Percentiles rank a stretch among this genome's conserved stretches.
Conservation (phyloP, 2,329 filamentous ascomycete genomes). For the Calonectria fujianensis region DNA sequence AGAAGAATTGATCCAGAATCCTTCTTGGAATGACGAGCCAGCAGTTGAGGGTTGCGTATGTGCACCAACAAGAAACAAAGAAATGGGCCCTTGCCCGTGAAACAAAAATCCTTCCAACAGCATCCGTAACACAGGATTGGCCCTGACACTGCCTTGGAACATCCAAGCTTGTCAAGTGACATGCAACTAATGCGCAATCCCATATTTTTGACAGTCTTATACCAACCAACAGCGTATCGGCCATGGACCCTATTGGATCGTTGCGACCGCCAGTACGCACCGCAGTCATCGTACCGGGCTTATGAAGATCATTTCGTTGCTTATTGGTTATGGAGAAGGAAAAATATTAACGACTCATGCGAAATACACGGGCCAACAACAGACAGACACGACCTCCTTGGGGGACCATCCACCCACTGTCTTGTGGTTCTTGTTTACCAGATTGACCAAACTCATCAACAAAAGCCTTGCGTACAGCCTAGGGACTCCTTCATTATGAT, state of each 20-base stretch:
- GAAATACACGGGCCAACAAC: constrained; percentile 1
- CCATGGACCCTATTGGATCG: constrained; percentile 3
- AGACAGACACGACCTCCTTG: background rate
- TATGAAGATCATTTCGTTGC: background rate
- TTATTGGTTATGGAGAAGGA: background rate
- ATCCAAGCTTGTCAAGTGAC: constrained; percentile 20
- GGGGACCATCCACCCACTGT: background rate
- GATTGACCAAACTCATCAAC: background rate
- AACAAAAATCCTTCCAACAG: constrained; percentile 3
- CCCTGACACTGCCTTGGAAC: constrained; percentile 9
- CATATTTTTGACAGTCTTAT: background rate
- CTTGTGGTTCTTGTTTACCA: background rate
- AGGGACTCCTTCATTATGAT: no score
- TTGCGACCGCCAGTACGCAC: background rate
- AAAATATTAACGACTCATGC: background rate
- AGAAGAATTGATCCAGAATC: constrained; percentile 16
- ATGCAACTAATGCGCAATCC: constrained; percentile 20
- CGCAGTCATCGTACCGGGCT: background rate
- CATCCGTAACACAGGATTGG: constrained; percentile 9
- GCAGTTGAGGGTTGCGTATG: constrained; percentile 7
- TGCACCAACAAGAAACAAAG: constrained; percentile 9
- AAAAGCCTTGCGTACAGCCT: constrained; percentile 11
- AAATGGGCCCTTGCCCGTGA: constrained; percentile 6
- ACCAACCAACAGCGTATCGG: background rate
- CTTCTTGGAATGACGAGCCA: constrained; percentile 12